Conservation (phyloP, 768 basidiomycete genomes). For the Lentinula lateritia region DNA sequence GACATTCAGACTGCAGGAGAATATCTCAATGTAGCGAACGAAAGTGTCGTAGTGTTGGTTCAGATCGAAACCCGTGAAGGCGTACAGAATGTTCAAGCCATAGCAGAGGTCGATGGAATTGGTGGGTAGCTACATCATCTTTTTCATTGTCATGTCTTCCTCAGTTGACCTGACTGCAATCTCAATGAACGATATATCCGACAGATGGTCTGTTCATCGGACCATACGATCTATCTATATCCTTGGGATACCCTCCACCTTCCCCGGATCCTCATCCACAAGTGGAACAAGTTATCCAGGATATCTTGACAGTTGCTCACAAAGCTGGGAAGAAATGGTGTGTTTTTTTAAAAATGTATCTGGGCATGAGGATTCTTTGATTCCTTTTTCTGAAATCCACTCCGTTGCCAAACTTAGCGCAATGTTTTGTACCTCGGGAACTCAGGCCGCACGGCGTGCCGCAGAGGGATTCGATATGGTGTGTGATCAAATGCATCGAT, state of each 20-base stretch:
- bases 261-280: constrained; percentile 61
- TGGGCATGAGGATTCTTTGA: background rate
- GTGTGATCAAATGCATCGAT: constrained; percentile 5
- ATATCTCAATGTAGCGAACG: constrained; percentile 52
- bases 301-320: constrained; percentile 45
- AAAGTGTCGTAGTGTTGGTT: constrained; percentile 49
- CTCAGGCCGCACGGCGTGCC: constrained; percentile 37
- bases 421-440: constrained; percentile 41
- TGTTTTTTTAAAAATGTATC: constrained; percentile 5
- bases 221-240: constrained; percentile 63
- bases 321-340: constrained; percentile 62
- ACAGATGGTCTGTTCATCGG: constrained; percentile 56
- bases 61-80: constrained; percentile 66
- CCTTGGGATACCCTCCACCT: constrained; percentile 54
- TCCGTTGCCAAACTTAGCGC: constrained; percentile 25
- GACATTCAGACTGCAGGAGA: constrained; percentile 37
- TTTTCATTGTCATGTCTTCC: constrained; percentile 17
- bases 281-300: constrained; percentile 54
- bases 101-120: constrained; percentile 57
- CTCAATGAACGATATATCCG: background rate
- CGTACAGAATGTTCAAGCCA: constrained; percentile 52
- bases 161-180: too few species aligned
- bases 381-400: background rate
- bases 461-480: constrained; percentile 51
- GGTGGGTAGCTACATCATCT: constrained; percentile 32